Percentiles rank a stretch among this genome's conserved stretches.
Evolutionary conservation across 78 protist genomes (phyloP).

Genomic region (Dictyostelium citrinum): DNA sequence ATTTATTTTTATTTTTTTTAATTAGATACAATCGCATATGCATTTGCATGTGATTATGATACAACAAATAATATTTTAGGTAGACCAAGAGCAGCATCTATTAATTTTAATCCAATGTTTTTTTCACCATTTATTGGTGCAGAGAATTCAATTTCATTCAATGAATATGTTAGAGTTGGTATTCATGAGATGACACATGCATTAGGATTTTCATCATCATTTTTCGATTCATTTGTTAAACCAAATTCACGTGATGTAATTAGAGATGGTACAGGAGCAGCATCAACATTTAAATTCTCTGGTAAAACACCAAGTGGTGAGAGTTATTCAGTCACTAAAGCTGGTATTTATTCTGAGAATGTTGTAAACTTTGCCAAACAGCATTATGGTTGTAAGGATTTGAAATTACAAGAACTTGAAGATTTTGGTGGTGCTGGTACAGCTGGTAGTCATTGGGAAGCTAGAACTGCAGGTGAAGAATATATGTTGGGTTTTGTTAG

Average conservation of each 20-base stretch:
- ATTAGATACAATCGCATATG: conserved; percentile 41
- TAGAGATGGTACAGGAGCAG: background rate
- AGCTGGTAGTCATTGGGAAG: conserved; percentile 83
- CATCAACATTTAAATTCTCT: background rate
- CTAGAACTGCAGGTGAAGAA: conserved; percentile 44
- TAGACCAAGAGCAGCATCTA: conserved; percentile 28
- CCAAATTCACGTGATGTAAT: background rate
- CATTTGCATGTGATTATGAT: conserved; percentile 28
- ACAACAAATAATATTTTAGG: background rate
- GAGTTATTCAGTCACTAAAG: background rate
- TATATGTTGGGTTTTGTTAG: conserved; percentile 53
- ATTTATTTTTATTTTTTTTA: background rate
- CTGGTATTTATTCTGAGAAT: background rate
- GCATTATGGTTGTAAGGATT: conserved; percentile 37
- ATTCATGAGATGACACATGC: conserved; percentile 47
- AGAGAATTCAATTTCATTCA: background rate
- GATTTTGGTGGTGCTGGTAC: conserved; percentile 70
- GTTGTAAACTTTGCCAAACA: background rate
- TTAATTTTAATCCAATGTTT: conserved; percentile 13
- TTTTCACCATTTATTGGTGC: conserved; percentile 8
- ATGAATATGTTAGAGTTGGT: background rate
- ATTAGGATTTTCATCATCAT: conserved; percentile 16
- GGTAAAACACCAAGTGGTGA: background rate
- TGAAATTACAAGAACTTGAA: conserved; percentile 61
- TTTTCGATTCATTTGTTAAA: background rate